A percentile compares a stretch with the other conserved stretches of the same genome.
Evolutionary conservation across 306 rosid species (phyloP).

Genomic region (Citrullus mucosospermus): DNA sequence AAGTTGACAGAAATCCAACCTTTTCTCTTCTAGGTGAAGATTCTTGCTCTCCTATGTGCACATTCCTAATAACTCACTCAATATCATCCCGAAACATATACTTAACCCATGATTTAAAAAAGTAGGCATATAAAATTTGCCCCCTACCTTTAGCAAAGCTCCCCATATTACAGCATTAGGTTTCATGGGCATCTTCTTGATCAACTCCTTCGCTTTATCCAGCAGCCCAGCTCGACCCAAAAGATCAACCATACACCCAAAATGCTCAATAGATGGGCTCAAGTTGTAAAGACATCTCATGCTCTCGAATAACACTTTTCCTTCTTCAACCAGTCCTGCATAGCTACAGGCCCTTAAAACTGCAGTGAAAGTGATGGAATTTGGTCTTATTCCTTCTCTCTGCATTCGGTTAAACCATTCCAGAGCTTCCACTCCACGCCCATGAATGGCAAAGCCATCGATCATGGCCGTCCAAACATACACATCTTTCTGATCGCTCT

Average conservation of each 20-base stretch:
- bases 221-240: slow-evolving; percentile 42
- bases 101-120: not conserved
- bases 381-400: slow-evolving; percentile 33
- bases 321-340: slow-evolving; percentile 40
- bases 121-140: not conserved
- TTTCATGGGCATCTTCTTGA: slow-evolving; percentile 36
- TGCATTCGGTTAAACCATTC: slow-evolving; percentile 35
- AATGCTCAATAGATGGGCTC: slow-evolving; percentile 39
- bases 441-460: slow-evolving; percentile 39
- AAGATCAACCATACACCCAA: slow-evolving; percentile 55
- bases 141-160: slow-evolving; percentile 24
- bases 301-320: slow-evolving; percentile 30
- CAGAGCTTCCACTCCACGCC: slow-evolving; percentile 41
- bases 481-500: slow-evolving; percentile 21
- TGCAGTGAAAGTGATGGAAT: slow-evolving; percentile 35
- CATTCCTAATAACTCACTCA: not conserved
- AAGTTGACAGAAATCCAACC: not conserved
- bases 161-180: slow-evolving; percentile 54
- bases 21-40: not conserved
- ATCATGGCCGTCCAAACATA: slow-evolving; percentile 43
- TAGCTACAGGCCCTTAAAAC: slow-evolving; percentile 46
- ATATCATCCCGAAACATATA: no score
- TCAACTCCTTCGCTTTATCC: slow-evolving; percentile 34
- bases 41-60: not conserved
- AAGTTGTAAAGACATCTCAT: slow-evolving; percentile 20